A percentile compares a stretch with the other conserved stretches of the same genome.
phyloP scores from a whole-genome alignment of 768 basidiomycete genomes.

The Zangia roseola region DNA sequence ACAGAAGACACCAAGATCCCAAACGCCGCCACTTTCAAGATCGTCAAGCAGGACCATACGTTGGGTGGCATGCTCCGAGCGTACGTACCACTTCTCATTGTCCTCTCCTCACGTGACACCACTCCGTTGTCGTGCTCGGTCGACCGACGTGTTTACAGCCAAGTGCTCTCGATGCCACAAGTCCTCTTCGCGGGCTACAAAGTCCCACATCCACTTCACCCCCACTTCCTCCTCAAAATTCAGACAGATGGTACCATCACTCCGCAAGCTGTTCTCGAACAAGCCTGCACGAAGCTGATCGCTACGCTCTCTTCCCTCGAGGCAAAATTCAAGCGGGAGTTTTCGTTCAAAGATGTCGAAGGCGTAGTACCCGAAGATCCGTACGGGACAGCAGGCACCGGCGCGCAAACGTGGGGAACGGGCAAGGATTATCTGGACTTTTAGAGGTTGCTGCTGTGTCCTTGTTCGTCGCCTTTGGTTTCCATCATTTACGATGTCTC shows the following conservation, averaged over 20 bases:
- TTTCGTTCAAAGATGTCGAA: slow-evolving; percentile 74
- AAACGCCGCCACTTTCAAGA: slow-evolving; percentile 92
- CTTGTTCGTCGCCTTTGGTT: not conserved
- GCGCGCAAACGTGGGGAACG: slow-evolving; percentile 43
- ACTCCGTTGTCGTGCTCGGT: not conserved
- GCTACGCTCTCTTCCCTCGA: slow-evolving; percentile 65
- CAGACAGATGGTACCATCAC: slow-evolving; percentile 90
- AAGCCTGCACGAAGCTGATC: slow-evolving; percentile 82
- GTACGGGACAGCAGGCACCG: slow-evolving; percentile 44
- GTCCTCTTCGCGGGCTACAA: slow-evolving; percentile 98
- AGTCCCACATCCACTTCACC: slow-evolving; percentile 94
- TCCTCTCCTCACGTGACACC: not conserved
- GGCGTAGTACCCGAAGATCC: slow-evolving; percentile 47
- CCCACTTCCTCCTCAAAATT: slow-evolving; percentile 91
- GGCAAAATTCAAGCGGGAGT: slow-evolving; percentile 79
- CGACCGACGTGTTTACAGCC: slow-evolving; percentile 45
- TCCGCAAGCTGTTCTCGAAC: slow-evolving; percentile 78
- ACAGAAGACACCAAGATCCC: slow-evolving; percentile 97
- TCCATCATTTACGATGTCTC: too few relatives aligned
- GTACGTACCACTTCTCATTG: slow-evolving; percentile 46
- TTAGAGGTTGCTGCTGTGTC: slow-evolving; percentile 24
- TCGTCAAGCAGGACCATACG: slow-evolving; percentile 97
- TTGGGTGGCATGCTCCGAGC: slow-evolving; percentile 95
- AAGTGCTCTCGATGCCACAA: slow-evolving; percentile 84
- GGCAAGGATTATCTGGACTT: slow-evolving; percentile 57